These are phyloP conservation scores for Eremochloa ophiuroides DNA, from an alignment of 176 grass and related monocot species.

Conservation along the genomic window DNA sequence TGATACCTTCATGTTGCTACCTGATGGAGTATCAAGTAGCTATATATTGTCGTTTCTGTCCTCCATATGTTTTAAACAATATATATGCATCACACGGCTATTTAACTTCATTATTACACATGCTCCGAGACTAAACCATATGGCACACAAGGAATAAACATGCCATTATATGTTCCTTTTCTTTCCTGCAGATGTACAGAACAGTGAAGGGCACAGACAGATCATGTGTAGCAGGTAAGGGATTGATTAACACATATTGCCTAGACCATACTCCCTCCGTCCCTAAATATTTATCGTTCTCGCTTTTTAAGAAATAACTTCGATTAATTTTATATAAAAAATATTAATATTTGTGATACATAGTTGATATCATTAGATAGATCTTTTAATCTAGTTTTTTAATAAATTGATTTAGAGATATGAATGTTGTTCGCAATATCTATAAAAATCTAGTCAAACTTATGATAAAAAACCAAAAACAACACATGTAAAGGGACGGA, in stretches of 20 bases:
- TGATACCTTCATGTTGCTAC: conserved; percentile 20
- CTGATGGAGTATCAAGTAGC: conserved; percentile 8
- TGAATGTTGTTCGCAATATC: too few species aligned
- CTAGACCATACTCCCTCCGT: conserved; percentile 39
- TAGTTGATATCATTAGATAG: too few species aligned
- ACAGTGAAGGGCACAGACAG: conserved; percentile 92
- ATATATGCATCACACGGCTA: neutral
- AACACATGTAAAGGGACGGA: too few species aligned
- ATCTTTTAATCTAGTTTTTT: too few species aligned
- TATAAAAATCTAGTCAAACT: too few species aligned
- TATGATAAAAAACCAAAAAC: too few species aligned
- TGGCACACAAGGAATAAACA: neutral
- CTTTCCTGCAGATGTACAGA: conserved; percentile 94
- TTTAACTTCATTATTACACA: neutral
- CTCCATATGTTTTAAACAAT: neutral
- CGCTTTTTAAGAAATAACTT: too few species aligned
- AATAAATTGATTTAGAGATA: too few species aligned
- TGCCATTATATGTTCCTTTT: neutral
- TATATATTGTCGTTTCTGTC: conserved; percentile 26
- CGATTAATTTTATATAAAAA: too few species aligned
- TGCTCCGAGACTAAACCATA: conserved; percentile 4
- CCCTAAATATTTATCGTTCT: too few species aligned
- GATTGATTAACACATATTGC: conserved; percentile 11
- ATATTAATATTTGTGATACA: too few species aligned
- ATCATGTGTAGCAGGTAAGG: conserved; percentile 47